Evolutionary conservation across 1,284 basidiomycete genomes (phyloP).

Genomic region (Ceratobasidium sp.): DNA sequence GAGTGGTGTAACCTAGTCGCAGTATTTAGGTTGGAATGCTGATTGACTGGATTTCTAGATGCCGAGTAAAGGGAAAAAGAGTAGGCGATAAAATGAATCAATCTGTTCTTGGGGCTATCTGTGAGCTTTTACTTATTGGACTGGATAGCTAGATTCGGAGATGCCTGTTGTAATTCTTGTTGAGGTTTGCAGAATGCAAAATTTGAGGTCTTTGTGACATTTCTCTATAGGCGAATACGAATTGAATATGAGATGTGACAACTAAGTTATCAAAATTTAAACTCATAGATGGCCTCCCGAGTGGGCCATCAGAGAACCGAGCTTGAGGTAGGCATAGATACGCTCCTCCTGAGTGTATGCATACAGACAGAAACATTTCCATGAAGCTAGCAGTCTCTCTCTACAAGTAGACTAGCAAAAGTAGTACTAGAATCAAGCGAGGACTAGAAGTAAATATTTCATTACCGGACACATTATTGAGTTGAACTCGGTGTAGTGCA

Average conservation of each 20-base stretch:
- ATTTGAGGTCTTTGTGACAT: background rate
- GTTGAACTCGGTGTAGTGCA: too few species aligned
- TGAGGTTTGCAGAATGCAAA: background rate
- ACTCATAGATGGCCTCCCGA: background rate
- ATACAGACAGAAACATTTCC: too few species aligned
- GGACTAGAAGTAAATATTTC: too few species aligned
- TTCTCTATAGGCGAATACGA: too few species aligned
- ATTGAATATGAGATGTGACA: background rate
- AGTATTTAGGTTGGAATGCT: background rate
- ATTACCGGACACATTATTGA: too few species aligned
- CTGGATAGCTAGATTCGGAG: background rate
- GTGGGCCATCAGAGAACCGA: background rate
- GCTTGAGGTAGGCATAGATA: background rate
- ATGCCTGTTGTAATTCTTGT: too few species aligned
- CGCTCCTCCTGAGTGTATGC: too few species aligned
- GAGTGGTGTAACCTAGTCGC: background rate
- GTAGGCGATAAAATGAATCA: conserved; percentile 2
- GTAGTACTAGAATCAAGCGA: too few species aligned
- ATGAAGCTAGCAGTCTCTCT: too few species aligned
- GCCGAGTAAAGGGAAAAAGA: conserved; percentile 19
- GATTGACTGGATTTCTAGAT: conserved; percentile 1
- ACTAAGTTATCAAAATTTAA: background rate
- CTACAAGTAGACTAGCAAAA: too few species aligned
- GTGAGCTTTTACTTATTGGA: background rate
- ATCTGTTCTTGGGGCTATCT: too few species aligned